Evolutionary conservation across 257 asterid species (phyloP).

Genomic region (Forsythia viridissima): DNA sequence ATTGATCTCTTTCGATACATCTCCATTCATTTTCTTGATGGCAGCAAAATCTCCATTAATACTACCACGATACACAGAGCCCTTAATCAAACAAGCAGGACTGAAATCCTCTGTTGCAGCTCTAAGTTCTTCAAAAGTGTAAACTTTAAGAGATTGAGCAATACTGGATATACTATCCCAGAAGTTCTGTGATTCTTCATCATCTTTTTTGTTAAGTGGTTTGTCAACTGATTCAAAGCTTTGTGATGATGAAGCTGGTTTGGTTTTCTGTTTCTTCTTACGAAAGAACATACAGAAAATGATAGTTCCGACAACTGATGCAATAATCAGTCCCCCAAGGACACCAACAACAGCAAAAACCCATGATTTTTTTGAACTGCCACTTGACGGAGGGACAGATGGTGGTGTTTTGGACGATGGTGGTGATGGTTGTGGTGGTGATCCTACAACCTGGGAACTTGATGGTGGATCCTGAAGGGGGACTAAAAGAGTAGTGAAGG

Average conservation of each 20-base stretch:
- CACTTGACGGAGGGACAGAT: slow-evolving; percentile 24
- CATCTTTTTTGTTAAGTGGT: slow-evolving; percentile 32
- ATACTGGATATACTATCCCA: slow-evolving; percentile 64
- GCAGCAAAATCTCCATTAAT: slow-evolving; percentile 89
- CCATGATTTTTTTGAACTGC: slow-evolving; percentile 61
- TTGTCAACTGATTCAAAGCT: slow-evolving; percentile 51
- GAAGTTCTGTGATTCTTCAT: slow-evolving; percentile 43
- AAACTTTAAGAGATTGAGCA: slow-evolving; percentile 68
- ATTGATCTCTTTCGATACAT: slow-evolving; percentile 73
- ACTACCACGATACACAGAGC: slow-evolving; percentile 74
- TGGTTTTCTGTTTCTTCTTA: slow-evolving; percentile 30
- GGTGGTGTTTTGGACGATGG: slow-evolving; percentile 29
- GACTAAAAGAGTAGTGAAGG: slow-evolving; percentile 66
- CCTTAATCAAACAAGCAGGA: slow-evolving; percentile 48
- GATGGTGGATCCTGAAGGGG: slow-evolving; percentile 70
- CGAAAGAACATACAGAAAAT: slow-evolving; percentile 30
- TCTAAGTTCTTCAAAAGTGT: slow-evolving; percentile 60
- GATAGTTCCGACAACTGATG: slow-evolving; percentile 22
- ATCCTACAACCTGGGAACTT: slow-evolving; percentile 36
- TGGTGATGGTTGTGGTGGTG: slow-evolving; percentile 61
- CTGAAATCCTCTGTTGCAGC: slow-evolving; percentile 68
- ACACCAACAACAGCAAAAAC: slow-evolving; percentile 54
- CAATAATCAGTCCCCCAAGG: slow-evolving; percentile 49
- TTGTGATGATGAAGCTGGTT: slow-evolving; percentile 31
- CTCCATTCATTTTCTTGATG: slow-evolving; percentile 80